Base-by-base conservation (phyloP, 768 basidiomycete genomes). In the Albatrellus ellisii region DNA sequence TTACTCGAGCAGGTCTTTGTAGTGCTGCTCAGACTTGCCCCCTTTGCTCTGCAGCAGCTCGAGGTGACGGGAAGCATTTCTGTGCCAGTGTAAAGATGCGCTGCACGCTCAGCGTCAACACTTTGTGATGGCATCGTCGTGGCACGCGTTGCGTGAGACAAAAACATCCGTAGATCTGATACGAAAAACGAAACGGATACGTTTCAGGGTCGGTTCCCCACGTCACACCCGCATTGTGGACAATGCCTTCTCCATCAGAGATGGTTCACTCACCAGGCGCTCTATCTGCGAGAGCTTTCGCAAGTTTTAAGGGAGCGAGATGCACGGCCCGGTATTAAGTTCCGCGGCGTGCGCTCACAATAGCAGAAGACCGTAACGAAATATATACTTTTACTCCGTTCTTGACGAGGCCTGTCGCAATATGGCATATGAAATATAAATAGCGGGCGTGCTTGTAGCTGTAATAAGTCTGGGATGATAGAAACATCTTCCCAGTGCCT, bases 381-480 rank as follows among this genome's bases (percentile, higher is more conserved):
- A 80, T 79, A 57, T 80, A 82, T 26, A 73, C 71, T 70, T 73
- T 39, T 20, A 75, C 74, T 9, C 78, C 78, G 46, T 77, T 80
- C 42, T 58, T 63, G 17, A 79, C 67, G 51, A 73, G 80, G 6
- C 74, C 77, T 6, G 72, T 62, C 2, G 80, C 70, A 47, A 81
- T 78, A 78, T 78, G 50, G 6, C n/a, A 3, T 21, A 18, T 22
- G 35, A 36, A 21, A 12, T 5, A 10, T n/a, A n/a, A n/a, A 36
- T 6, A 22, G 43, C 36, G 51, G 27, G 36, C 20, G 39, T 36
- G 37, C 26, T 31, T 29, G 9, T 14, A 40, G 9, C 21, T 7
- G 36, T 20, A n/a, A n/a, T n/a, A n/a, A n/a, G n/a, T n/a, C n/a
- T n/a, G n/a, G n/a, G n/a, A n/a, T n/a, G n/a, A n/a, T n/a, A n/a